Base-by-base conservation (phyloP, 2,329 filamentous ascomycete genomes). In the Calonectria honghensis region DNA sequence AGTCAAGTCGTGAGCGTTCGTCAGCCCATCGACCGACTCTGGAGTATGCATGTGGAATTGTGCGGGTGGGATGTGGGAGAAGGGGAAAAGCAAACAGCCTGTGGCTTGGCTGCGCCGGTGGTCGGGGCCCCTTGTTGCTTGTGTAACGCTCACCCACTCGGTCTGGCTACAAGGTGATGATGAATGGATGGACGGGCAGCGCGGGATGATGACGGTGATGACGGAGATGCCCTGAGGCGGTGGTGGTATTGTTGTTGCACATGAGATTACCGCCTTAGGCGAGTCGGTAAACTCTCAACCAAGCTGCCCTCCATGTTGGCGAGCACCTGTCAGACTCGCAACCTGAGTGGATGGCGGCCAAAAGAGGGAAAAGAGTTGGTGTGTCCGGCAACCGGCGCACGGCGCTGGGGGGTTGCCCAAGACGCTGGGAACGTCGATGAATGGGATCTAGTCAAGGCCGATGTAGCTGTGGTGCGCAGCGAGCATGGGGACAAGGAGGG, bases 1-100 rank as follows among this genome's bases (percentile, higher is more conserved):
- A 80, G 75, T 81, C 77, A 80, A 78, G 72, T 75, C 52, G 52
- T 57, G 75, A 68, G 72, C 32, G 74, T 80, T 81, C 75, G 77
- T 81, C 78, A 81, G 79, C 77, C 74, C 68, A 77, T 76, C 20
- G 64, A 70, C 48, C 63, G 54, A 67, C 65, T 75, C 41, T 61
- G 57, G 57, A 61, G 57, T 39, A 61, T 61, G 35, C 57, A 61
- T 59, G 57, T 70, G 39, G 32, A 51, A 52, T 61, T 13, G 59
- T 31, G 68, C 45, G 45, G 57, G 41, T 52, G 35, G 57, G 54
- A 27, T 51, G 52, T 51, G 57, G 45, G 57, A 37, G 35, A 37
- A 59, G 57, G 54, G 68, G 54, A 57, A 13, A 32, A 54, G 27
- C 63, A 65, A 52, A 37, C 32, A 37, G n/a, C 35, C n/a, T 61